These are phyloP conservation scores for Trichoderma citrinoviride DNA, from an alignment of 2,329 filamentous ascomycete species.

Conservation along the genomic window DNA sequence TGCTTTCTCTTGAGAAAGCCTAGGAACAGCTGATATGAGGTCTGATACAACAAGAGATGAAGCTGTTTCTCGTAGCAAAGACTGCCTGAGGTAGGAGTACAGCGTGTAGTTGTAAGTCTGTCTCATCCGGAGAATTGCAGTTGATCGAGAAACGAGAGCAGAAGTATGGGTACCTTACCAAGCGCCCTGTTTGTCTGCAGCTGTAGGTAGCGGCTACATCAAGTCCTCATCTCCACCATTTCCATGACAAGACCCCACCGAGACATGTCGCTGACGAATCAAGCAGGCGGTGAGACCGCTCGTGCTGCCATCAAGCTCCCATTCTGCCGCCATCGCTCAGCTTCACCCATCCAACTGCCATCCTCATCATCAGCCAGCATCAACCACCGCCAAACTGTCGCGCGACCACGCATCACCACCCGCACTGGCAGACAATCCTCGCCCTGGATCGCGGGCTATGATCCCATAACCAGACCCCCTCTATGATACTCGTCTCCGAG, in stretches of 20 bases:
- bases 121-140: too few species aligned
- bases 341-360: not conserved
- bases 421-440: not conserved
- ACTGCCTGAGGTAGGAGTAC: too few species aligned
- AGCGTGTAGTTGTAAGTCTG: too few species aligned
- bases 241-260: not conserved
- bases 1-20: too few species aligned
- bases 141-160: too few species aligned
- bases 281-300: slow-evolving; percentile 21
- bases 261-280: slow-evolving; percentile 5
- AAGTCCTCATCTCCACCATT: not conserved
- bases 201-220: not conserved
- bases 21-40: too few species aligned
- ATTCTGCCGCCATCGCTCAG: slow-evolving; percentile 20
- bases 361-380: not conserved
- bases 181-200: not conserved
- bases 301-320: slow-evolving; percentile 9
- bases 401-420: slow-evolving; percentile 7
- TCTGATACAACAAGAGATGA: too few species aligned
- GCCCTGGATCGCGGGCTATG: slow-evolving; percentile 19
- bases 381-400: not conserved
- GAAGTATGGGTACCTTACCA: not conserved
- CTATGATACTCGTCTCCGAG: slow-evolving; percentile 21
- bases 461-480: not conserved
- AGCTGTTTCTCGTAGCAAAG: too few species aligned